Conservation (phyloP, 345 rosid species). For the Eutrema yunnanense region DNA sequence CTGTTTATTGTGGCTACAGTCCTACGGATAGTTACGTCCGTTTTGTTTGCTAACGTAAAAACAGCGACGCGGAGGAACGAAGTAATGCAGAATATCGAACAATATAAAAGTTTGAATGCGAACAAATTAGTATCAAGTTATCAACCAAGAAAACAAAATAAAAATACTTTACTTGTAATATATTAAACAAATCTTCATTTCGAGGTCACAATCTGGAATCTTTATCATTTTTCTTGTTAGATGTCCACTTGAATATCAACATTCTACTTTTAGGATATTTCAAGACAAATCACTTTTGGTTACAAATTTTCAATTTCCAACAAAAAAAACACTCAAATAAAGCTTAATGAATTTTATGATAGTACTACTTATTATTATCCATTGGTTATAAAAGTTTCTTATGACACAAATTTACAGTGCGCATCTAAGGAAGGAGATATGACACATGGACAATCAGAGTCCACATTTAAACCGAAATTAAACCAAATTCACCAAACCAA, state of each 20-base stretch:
- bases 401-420: neutral
- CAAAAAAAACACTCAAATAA: neutral
- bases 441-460: neutral
- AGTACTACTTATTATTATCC: neutral
- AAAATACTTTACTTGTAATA: too few species aligned
- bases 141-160: neutral
- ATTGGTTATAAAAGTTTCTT: neutral
- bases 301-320: neutral
- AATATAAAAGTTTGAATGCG: neutral
- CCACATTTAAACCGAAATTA: neutral
- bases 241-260: conserved; percentile 14
- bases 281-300: neutral
- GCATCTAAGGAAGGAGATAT: neutral
- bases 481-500: neutral
- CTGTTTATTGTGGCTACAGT: conserved; percentile 5
- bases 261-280: neutral
- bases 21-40: conserved; percentile 23
- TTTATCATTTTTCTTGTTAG: neutral
- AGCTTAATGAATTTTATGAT: neutral
- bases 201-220: neutral
- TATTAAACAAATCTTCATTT: neutral
- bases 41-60: conserved; percentile 30
- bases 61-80: conserved; percentile 32
- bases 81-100: conserved; percentile 15
- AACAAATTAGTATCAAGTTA: neutral